Conservation (phyloP, 768 basidiomycete genomes). For the Crucibulum laeve region DNA sequence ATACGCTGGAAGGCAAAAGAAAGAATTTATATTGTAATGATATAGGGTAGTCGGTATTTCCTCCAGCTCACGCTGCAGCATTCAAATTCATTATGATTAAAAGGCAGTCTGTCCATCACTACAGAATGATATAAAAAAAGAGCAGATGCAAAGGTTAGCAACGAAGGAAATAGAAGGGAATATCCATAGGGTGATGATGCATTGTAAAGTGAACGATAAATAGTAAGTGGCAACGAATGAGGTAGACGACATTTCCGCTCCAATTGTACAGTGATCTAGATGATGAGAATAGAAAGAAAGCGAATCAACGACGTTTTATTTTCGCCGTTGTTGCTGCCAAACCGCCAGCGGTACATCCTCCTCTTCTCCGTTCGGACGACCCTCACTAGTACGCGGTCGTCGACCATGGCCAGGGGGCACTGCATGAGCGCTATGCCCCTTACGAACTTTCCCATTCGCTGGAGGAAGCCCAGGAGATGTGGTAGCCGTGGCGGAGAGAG, state of each 20-base stretch:
- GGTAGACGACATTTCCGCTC: constrained; percentile 10
- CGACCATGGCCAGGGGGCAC: constrained; percentile 30
- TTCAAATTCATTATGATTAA: constrained; percentile 1
- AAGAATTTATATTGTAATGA: constrained; percentile 2
- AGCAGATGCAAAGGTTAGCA: neutral
- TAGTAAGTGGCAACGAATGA: neutral
- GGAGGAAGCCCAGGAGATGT: constrained; percentile 29
- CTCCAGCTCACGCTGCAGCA: neutral
- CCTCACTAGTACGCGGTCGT: constrained; percentile 39
- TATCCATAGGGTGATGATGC: constrained; percentile 1
- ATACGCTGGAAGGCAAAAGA: too few species aligned
- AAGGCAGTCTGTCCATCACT: constrained; percentile 2
- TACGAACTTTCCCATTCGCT: constrained; percentile 54
- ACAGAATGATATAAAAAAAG: neutral
- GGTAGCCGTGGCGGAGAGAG: constrained; percentile 63
- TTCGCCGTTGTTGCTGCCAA: constrained; percentile 72
- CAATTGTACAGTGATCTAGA: constrained; percentile 18
- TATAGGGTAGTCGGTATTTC: constrained; percentile 2
- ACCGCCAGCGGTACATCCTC: constrained; percentile 79
- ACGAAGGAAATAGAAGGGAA: neutral
- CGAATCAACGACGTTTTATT: constrained; percentile 24
- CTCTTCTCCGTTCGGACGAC: constrained; percentile 48
- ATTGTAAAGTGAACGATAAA: constrained; percentile 1
- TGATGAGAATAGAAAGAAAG: constrained; percentile 2
- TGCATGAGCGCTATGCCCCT: constrained; percentile 65